phyloP scores from a whole-genome alignment of 768 basidiomycete genomes.

The Austroboletus festivus region DNA sequence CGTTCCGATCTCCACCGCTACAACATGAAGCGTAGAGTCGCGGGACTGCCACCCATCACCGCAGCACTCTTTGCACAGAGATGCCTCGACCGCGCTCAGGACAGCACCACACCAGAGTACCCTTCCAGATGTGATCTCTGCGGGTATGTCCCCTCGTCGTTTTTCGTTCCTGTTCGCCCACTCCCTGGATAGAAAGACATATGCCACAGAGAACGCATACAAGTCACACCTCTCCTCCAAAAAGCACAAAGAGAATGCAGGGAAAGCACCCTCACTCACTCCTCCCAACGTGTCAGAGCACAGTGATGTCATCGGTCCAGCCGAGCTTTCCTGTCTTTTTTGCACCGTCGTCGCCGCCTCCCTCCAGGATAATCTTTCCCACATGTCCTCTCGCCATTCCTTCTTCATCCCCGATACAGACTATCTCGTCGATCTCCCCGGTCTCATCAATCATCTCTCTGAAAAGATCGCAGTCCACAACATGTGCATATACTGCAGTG shows the following conservation, averaged over 20 bases:
- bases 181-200: constrained; percentile 65
- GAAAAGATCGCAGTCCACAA: constrained; percentile 94
- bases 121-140: constrained; percentile 69
- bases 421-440: constrained; percentile 79
- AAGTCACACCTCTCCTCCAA: constrained; percentile 84
- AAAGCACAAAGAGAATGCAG: constrained; percentile 80
- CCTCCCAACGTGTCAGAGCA: background rate
- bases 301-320: too few relatives aligned
- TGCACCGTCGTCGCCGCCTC: constrained; percentile 54
- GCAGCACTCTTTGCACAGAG: constrained; percentile 81
- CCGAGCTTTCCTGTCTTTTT: constrained; percentile 76
- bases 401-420: constrained; percentile 97
- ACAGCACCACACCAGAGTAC: constrained; percentile 58
- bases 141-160: constrained; percentile 55
- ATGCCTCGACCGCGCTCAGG: constrained; percentile 71
- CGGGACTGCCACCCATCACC: constrained; percentile 82
- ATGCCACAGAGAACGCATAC: constrained; percentile 87
- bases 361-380: constrained; percentile 66
- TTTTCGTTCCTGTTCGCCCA: background rate
- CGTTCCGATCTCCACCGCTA: constrained; percentile 94
- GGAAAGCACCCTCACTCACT: constrained; percentile 31
- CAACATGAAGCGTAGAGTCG: constrained; percentile 96
- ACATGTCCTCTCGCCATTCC: constrained; percentile 87
- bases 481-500: constrained; percentile 89
- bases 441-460: constrained; percentile 81